A percentile compares a stretch with the other conserved stretches of the same genome.
These are phyloP conservation scores for Pleurotus giganteus DNA, from an alignment of 768 basidiomycete genomes.

Conservation along the genomic window DNA sequence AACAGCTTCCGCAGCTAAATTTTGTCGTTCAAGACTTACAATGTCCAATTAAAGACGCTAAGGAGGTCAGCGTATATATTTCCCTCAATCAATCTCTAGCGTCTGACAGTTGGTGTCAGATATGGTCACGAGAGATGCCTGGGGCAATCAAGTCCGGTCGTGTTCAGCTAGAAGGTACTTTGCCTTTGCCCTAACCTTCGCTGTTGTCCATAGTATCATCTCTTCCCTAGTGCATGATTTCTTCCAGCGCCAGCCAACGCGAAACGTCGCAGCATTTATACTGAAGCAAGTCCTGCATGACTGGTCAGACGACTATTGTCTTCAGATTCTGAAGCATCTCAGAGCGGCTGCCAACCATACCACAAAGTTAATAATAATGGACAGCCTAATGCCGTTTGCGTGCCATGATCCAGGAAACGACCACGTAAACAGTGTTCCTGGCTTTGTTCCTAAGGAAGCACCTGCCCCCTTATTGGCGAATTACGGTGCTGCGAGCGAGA, in stretches of 20 bases:
- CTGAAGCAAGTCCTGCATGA: slow-evolving; percentile 35
- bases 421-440: slow-evolving; percentile 3
- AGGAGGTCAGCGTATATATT: neutral
- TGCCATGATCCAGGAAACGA: slow-evolving; percentile 15
- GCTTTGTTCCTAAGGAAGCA: slow-evolving; percentile 10
- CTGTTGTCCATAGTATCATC: neutral
- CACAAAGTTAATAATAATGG: slow-evolving; percentile 36
- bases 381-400: slow-evolving; percentile 30
- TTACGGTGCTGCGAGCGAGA: slow-evolving; percentile 21
- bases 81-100: neutral
- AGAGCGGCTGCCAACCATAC: slow-evolving; percentile 27
- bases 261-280: slow-evolving; percentile 33
- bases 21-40: slow-evolving; percentile 25
- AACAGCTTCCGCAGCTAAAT: slow-evolving; percentile 17
- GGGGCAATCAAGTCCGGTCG: slow-evolving; percentile 12
- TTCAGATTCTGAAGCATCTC: slow-evolving; percentile 29
- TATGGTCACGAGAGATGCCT: slow-evolving; percentile 15
- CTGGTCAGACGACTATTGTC: slow-evolving; percentile 31
- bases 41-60: slow-evolving; percentile 15
- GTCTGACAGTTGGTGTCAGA: slow-evolving; percentile 1
- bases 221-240: slow-evolving; percentile 30
- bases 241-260: slow-evolving; percentile 32
- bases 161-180: slow-evolving; percentile 17
- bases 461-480: slow-evolving; percentile 22
- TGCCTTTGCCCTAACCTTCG: neutral